Evolutionary conservation across 345 rosid species (phyloP), one percentile per base, ranked within the genome.

Genomic region (Aquilaria yunnanensis): DNA sequence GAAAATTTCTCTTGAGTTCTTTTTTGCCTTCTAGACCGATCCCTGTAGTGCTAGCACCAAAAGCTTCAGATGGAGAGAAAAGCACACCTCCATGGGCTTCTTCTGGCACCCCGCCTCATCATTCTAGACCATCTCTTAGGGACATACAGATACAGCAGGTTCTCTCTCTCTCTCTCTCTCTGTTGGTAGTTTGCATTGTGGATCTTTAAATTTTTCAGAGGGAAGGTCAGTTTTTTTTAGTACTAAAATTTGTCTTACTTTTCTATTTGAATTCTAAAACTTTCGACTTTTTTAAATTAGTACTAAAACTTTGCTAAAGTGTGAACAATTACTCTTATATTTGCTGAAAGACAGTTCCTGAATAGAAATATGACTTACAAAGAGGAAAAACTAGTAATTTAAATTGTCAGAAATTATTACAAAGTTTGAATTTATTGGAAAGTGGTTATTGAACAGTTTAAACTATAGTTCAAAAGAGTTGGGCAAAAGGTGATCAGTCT

Each of bases 101-200:
- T 64, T 86, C 96, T 8, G 83, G 82, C 61, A 85, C 96, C 55
- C 92, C 98, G 29, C 96, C 87, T 56, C 75, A 59, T 59, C 68
- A 23, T 57, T 78, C 86, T 63, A 89, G 89, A 33, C 96, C 92
- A 33, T 94, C 97, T 64, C 90, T 94, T 13, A 82, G 92, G 81
- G 89, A 88, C 72, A 94, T 94, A 70, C 99, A 94, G 78, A 78
- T 85, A 85, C 97, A 86, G 72, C 92, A 94, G 92, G 99, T 84
- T 56, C 32, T 59, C 51, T 34, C 54, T n/a, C 32, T 53, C 64
- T 46, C 49, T n/a, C 23, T 49, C 49, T 30, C 43, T 33, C 32
- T 48, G 32, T 7, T 14, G 47, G 41, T 14, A 14, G 49, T 3
- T 8, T 23, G 37, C 11, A 10, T n/a, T 14, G 46, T 5, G 47